Evolutionary conservation across 139 green algal genomes (phyloP), one percentile per base, ranked within the genome.

Genomic region (Asterochloris erici): DNA sequence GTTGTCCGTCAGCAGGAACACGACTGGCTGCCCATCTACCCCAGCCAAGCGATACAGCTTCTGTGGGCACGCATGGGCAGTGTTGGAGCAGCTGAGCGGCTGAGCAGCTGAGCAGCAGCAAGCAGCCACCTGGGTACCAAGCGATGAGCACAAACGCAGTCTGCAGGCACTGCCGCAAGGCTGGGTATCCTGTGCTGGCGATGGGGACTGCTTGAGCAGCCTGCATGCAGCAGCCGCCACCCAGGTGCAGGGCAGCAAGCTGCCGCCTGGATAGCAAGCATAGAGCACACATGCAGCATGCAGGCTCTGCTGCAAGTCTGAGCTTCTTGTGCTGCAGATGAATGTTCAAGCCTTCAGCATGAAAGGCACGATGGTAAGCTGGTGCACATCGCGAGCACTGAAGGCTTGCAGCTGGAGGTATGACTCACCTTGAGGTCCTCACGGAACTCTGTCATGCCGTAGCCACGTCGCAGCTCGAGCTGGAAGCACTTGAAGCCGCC

Each of bases 1-100:
- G 60, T 85, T 94, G 88, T 97, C 94, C 12, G 89, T 91, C 71
- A 98, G 90, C 74, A 97, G 81, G 80, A 98, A 95, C 17, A 90
- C 86, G 0, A 94, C 84, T 1, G 85, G 86, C 69, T 88, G 83
- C 54, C 92, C 92, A 17, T 95, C 88, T 9, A 96, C 82, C 26
- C 94, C 94, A 10, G 91, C 85, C 64, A 88, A 88, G 84, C 83
- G 92, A 88, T 91, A 95, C 68, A 96, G 83, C 28, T 92, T 93
- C 86, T 83, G 68, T 29, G 66, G 38, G 38, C 21, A 73, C 4
- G 23, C 66, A 54, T 54, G 38, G 38, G 38, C 38, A 54, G 38
- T 54, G 38, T 54, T 6, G 2, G 38, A 24, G 66, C 66, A 21
- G 23, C 66, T 73, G 66, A 73, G 21, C 66, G 9, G 66, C 38